These are phyloP conservation scores for Phytomonas francai DNA, from an alignment of 208 protist species.

Conservation along the genomic window DNA sequence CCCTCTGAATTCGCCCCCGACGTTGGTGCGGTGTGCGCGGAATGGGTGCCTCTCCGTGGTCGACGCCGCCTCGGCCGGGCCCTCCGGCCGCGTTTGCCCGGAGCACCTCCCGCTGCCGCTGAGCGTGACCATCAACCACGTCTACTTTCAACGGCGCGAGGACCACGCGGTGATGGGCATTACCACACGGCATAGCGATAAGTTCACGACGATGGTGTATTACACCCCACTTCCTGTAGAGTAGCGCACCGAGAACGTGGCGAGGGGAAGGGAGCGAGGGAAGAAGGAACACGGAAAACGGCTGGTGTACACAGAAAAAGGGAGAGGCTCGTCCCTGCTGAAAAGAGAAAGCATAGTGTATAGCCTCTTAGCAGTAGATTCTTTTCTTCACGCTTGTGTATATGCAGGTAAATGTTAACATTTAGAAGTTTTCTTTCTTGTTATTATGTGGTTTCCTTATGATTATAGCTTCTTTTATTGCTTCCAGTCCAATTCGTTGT, in stretches of 20 bases:
- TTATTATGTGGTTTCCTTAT: no score
- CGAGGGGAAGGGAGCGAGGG: conserved; percentile 2
- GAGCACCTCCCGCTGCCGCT: conserved; percentile 83
- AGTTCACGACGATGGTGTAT: conserved; percentile 88
- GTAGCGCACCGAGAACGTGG: background rate
- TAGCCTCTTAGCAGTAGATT: no score
- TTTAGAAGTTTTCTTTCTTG: no score
- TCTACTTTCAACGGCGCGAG: conserved; percentile 88
- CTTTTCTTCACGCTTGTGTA: no score
- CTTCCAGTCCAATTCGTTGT: no score
- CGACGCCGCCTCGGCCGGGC: background rate
- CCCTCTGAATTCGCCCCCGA: conserved; percentile 88
- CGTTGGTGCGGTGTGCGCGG: conserved; percentile 60
- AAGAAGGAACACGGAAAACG: background rate
- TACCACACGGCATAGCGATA: conserved; percentile 86
- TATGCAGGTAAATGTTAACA: no score
- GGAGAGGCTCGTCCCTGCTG: no score
- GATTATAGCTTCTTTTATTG: no score
- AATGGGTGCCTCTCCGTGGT: conserved; percentile 15
- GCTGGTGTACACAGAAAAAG: background rate
- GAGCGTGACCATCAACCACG: conserved; percentile 89
- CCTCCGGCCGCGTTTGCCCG: conserved; percentile 9
- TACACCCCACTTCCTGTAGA: conserved; percentile 46
- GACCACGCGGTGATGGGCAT: conserved; percentile 82
- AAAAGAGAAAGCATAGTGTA: no score